Base-by-base conservation (phyloP, 164 flowering plant genomes). In the Berberis vulgaris region DNA sequence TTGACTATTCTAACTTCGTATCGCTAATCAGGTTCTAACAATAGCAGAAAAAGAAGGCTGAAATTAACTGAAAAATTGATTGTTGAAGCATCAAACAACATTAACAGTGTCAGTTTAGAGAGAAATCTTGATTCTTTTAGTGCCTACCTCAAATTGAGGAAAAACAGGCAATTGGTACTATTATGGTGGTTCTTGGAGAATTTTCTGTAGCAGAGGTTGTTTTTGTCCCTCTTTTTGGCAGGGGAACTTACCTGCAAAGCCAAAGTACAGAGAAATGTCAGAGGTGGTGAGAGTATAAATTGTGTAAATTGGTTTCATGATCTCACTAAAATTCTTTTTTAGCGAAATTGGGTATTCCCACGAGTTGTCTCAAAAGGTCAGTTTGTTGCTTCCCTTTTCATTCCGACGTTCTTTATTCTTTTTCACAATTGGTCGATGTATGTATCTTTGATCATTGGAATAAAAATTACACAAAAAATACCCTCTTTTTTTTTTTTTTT, bases 111-210 rank as follows among this genome's bases (percentile, higher is more conserved):
- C 60, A 67, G 62, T 67, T 72, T 79, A 70, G 77, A 59, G 26
- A 26, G 66, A 46, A 26, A 69, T 47, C 62, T 45, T 58, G 47
- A 79, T 80, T 81, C 78, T 86, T 86, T 81, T 82, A 26, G 26
- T 77, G 88, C 86, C 76, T 38, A 82, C 73, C 76, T 75, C 70
- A 41, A 77, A 78, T 69, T 74, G 79, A 71, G 80, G 82, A 69
- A 47, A 38, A 55, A 61, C 59, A 77, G 77, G 76, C 76, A 41
- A 67, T 57, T 63, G 71, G 65, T 26, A 26, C 26, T 26, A 26
- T 26, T 26, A 26, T 26, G 26, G 26, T 26, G 26, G 78, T 77
- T 76, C 76, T 76, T 41, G 13, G 57, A 73, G 26, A 26, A 26
- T 26, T 0, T 80, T 73, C 82, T 73, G 75, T 52, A 82, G 85